Base-by-base conservation (phyloP, 2,329 filamentous ascomycete species). In the Apiospora arundinis region DNA sequence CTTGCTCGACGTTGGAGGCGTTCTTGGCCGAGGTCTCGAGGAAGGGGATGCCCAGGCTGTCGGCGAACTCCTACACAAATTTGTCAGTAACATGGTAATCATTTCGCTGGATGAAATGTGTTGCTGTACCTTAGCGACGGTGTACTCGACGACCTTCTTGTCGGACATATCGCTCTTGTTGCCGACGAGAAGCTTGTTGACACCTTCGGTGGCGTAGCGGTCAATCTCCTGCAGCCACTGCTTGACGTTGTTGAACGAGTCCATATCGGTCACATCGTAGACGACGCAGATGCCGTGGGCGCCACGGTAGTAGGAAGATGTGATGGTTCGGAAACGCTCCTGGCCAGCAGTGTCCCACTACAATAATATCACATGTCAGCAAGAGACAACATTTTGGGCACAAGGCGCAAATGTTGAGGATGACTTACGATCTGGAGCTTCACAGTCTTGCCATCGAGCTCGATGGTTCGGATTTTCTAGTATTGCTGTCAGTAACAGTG, bases 151-250 rank as follows among this genome's bases (percentile, higher is more conserved):
- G 52, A 98, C 96, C 89, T 98, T 99, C 93, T 99, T 99, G 87
- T 99, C 96, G 73, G 95, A 92, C 95, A 99, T 98, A 93, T 99
- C 96, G 86, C 95, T 97, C 93, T 99, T 99, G 93, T 99, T 99
- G 81, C 96, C 96, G 74, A 99, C 95, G 74, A 99, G 92, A 76
- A 99, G 90, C 90, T 99, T 99, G 91, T 99, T 99, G 81, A 99
- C 96, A 76, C 96, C 96, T 86, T 99, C 96, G 77, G 96, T 99
- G 78, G 96, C 96, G 81, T 99, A 98, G 83, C 96, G 92, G 88
- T 99, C 96, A 79, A 99, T 99, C 88, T 99, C 96, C 85, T 99
- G 96, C 74, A 99, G 91, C 96, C 96, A 99, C 89, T 99, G 96
- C 93, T 99, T 98, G 80, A 99, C 96, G 88, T 98, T 99, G 92